Evolutionary conservation across 176 grass and related monocot genomes (phyloP).

Genomic region (Rhynchospora tenuis): DNA sequence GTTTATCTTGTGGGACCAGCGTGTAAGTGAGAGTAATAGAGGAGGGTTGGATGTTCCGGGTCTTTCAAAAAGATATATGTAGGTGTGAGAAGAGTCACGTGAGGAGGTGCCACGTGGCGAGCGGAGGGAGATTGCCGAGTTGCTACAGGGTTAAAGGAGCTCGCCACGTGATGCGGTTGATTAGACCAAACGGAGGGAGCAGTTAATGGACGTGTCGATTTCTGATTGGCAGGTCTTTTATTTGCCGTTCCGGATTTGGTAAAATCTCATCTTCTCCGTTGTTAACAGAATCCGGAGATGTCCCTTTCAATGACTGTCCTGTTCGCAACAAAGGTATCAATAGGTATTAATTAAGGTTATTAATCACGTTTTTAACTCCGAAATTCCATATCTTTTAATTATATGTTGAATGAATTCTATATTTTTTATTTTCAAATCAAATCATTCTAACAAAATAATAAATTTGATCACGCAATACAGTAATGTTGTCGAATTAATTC

Average conservation of each 20-base stretch:
- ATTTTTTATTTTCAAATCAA: no score
- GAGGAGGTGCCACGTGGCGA: conserved; percentile 5
- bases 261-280: background rate
- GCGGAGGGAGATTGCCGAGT: background rate
- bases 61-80: background rate
- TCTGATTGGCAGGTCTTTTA: background rate
- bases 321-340: background rate
- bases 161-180: conserved; percentile 26
- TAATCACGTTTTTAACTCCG: background rate
- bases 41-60: background rate
- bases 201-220: conserved; percentile 5
- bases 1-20: background rate
- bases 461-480: no score
- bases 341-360: no score
- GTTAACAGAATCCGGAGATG: background rate
- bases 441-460: no score
- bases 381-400: background rate
- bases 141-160: conserved; percentile 16
- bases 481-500: no score
- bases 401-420: background rate
- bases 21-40: background rate
- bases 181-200: conserved; percentile 20
- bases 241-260: conserved; percentile 10
- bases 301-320: background rate
- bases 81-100: conserved; percentile 17